Conservation (phyloP, 1,284 basidiomycete species). For the Cryptococcus jaspeensis region DNA sequence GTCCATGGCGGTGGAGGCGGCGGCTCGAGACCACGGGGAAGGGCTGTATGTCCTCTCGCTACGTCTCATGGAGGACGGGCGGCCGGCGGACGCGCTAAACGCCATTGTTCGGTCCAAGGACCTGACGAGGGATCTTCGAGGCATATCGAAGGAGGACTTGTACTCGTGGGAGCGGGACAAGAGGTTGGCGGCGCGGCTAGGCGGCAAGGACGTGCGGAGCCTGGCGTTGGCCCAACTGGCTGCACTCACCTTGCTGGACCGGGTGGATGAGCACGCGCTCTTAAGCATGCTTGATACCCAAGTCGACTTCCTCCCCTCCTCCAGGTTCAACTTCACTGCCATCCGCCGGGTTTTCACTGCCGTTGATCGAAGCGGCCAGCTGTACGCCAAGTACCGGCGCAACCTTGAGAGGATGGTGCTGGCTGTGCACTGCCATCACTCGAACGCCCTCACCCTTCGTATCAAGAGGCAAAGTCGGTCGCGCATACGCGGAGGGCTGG, state of each 20-base stretch:
- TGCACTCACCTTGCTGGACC: conserved; percentile 26
- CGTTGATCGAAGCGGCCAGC: background rate
- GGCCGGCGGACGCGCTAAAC: conserved; percentile 14
- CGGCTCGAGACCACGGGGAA: conserved; percentile 17
- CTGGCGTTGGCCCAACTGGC: conserved; percentile 24
- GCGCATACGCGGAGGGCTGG: conserved; percentile 1
- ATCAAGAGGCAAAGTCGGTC: conserved; percentile 6
- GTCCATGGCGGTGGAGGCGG: conserved; percentile 27
- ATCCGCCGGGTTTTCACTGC: conserved; percentile 6
- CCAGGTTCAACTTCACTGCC: conserved; percentile 6
- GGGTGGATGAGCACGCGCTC: conserved; percentile 16
- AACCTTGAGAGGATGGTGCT: conserved; percentile 23
- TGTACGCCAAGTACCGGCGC: conserved; percentile 8
- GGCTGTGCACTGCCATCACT: conserved; percentile 25
- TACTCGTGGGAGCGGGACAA: conserved; percentile 15
- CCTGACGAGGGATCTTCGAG: conserved; percentile 17
- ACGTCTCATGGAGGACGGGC: conserved; percentile 16
- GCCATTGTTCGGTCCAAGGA: conserved; percentile 18
- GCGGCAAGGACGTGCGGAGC: conserved; percentile 18
- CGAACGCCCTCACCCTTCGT: conserved; percentile 17
- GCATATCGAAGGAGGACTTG: conserved; percentile 17
- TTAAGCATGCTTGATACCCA: conserved; percentile 17
- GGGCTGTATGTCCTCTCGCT: conserved; percentile 25
- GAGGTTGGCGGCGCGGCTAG: conserved; percentile 23
- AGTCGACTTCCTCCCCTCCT: conserved; percentile 8